These are phyloP conservation scores for Diatrype stigma DNA, from an alignment of 2,329 filamentous ascomycete species.

Conservation along the genomic window DNA sequence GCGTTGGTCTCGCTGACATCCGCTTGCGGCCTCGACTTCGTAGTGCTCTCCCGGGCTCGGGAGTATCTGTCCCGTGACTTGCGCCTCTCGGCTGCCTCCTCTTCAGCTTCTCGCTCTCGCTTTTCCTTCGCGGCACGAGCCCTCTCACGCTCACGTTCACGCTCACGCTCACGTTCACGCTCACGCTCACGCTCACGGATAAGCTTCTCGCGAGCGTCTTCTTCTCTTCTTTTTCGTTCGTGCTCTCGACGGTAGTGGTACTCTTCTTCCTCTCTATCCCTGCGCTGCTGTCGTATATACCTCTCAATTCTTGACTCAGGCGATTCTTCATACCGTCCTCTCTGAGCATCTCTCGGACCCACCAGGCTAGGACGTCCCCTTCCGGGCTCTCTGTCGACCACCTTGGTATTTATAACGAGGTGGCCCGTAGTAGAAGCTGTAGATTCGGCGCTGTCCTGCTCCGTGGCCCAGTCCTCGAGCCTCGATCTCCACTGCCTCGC, in stretches of 20 bases:
- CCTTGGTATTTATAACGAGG: too few relatives aligned
- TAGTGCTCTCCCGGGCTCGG: constrained; percentile 3
- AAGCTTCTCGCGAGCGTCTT: constrained; percentile 4
- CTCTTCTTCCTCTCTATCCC: too few relatives aligned
- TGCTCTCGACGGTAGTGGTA: too few relatives aligned
- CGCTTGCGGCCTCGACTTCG: constrained; percentile 8
- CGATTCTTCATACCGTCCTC: too few relatives aligned
- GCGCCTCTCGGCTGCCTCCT: constrained; percentile 10
- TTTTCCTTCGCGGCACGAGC: constrained; percentile 4
- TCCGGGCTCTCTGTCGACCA: too few relatives aligned
- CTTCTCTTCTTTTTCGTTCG: constrained; percentile 3
- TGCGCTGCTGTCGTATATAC: too few relatives aligned
- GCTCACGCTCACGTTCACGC: too few relatives aligned
- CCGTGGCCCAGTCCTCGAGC: constrained; percentile 3
- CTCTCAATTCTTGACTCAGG: too few relatives aligned
- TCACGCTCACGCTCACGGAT: constrained; percentile 8
- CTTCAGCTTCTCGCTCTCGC: constrained; percentile 5
- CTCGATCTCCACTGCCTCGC: constrained; percentile 5
- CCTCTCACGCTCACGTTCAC: too few relatives aligned
- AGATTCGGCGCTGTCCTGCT: background rate
- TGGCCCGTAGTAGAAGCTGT: background rate
- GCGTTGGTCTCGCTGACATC: constrained; percentile 13
- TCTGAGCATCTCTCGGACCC: too few relatives aligned
- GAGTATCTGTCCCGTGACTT: constrained; percentile 9
- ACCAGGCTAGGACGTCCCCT: too few relatives aligned